Conservation (phyloP, 371 early-diverging fungal species). For the Chytridium lagenaria region DNA sequence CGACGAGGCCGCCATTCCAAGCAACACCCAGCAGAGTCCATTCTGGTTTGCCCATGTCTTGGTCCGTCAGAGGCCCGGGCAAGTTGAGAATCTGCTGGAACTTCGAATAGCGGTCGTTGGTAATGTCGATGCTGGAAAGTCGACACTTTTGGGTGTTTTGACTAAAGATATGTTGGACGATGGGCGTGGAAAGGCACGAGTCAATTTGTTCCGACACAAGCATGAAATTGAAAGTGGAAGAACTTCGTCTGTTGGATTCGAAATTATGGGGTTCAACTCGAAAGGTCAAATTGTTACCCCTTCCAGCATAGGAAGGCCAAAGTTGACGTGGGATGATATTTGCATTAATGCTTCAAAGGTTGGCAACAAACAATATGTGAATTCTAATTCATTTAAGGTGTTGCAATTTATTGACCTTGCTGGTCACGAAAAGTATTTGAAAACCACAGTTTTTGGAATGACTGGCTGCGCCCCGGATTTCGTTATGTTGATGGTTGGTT, state of each 20-base stretch:
- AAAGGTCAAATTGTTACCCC: constrained; percentile 68
- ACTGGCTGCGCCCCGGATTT: constrained; percentile 89
- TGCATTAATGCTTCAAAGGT: constrained; percentile 74
- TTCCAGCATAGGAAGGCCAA: constrained; percentile 64
- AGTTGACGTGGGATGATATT: constrained; percentile 83
- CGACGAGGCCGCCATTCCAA: constrained; percentile 19
- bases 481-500: constrained; percentile 81
- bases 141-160: constrained; percentile 87
- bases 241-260: constrained; percentile 90
- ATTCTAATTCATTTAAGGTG: constrained; percentile 49
- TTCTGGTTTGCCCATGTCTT: constrained; percentile 56
- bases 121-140: constrained; percentile 83
- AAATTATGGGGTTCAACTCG: constrained; percentile 86
- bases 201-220: constrained; percentile 88
- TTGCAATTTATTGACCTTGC: constrained; percentile 88
- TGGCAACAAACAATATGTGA: no score
- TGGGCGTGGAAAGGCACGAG: constrained; percentile 90
- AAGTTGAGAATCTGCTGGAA: constrained; percentile 80
- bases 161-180: constrained; percentile 91
- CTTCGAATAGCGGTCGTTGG: constrained; percentile 90
- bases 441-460: constrained; percentile 94
- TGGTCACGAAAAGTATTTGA: constrained; percentile 92
- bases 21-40: constrained; percentile 36
- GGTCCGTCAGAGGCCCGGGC: constrained; percentile 71
- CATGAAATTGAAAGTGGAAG: constrained; percentile 93